A percentile compares a stretch with the other conserved stretches of the same genome.
Evolutionary conservation across 2,329 filamentous ascomycete genomes (phyloP).

Genomic region (Colletotrichum eleusines): DNA sequence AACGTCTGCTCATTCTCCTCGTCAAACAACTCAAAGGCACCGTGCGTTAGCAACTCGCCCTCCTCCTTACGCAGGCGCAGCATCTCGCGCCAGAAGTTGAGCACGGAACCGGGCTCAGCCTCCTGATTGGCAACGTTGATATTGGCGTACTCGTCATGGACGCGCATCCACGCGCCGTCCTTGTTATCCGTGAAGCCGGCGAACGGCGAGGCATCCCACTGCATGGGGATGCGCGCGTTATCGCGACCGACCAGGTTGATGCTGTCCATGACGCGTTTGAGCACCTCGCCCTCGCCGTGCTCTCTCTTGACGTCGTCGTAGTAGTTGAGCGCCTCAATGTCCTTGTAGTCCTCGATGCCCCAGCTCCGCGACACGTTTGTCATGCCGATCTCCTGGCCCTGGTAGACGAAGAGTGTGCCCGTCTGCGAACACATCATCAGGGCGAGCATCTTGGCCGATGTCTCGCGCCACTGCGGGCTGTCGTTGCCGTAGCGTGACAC

Average conservation of each 20-base stretch:
- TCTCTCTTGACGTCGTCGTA: constrained; percentile 59
- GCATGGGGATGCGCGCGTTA: constrained; percentile 76
- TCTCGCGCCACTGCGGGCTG: constrained; percentile 54
- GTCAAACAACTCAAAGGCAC: constrained; percentile 66
- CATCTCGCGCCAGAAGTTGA: constrained; percentile 71
- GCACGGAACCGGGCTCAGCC: constrained; percentile 59
- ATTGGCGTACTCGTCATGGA: constrained; percentile 66
- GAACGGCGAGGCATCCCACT: constrained; percentile 68
- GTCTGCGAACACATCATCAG: constrained; percentile 60
- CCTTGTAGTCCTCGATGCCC: constrained; percentile 61
- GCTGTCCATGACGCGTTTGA: constrained; percentile 61
- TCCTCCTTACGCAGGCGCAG: constrained; percentile 67
- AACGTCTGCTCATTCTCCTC: constrained; percentile 59
- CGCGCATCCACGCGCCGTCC: constrained; percentile 67
- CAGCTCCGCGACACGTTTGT: constrained; percentile 62
- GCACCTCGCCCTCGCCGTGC: constrained; percentile 57
- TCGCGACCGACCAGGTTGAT: constrained; percentile 73
- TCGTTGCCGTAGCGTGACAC: constrained; percentile 66
- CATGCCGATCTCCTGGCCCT: constrained; percentile 71
- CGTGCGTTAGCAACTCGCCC: constrained; percentile 71
- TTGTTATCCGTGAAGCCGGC: constrained; percentile 70
- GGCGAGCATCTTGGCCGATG: constrained; percentile 66
- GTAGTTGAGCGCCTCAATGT: constrained; percentile 63
- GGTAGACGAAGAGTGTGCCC: constrained; percentile 68
- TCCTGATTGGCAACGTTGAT: constrained; percentile 68